Evolutionary conservation across 2,329 filamentous ascomycete species (phyloP), one percentile per base, ranked within the genome.

Genomic region (Mariannaea elegans): DNA sequence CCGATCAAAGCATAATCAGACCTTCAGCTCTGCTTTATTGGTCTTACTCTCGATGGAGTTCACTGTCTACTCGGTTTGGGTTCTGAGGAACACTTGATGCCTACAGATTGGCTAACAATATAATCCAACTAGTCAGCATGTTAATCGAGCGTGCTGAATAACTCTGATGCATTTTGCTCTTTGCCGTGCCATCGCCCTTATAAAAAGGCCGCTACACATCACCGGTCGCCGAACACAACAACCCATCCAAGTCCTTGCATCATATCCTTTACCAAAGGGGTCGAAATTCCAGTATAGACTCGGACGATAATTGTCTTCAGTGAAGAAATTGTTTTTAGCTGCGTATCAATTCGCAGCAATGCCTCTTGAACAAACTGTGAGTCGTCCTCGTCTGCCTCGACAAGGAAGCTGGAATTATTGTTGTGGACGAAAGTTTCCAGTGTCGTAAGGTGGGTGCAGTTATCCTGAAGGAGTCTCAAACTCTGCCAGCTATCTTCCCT

Each of bases 281-380:
- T 16, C n/a, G 57, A 23, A 16, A 12, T n/a, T 21, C 36, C 44
- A 23, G 39, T 18, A 50, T 56, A 51, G 19, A 57, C 29, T 49
- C 55, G 59, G 38, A 64, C 44, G 44, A 62, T 27, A 24, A 65
- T 24, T 21, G 50, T 63, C 32, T 56, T 38, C 39, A 62, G 41
- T 9, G 57, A 64, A 39, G 41, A 23, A 23, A 65, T 59, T 45
- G 45, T 16, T 32, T 54, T 52, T 14, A 65, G 12, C 34, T 61
- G 57, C 24, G 36, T 34, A 59, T 64, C 54, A 46, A 62, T 56
- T 42, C 24, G 46, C 23, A 21, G n/a, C 19, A 64, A 32, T 31
- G 29, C 62, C 18, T 62, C 51, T 21, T 14, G 54, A 18, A 59
- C 44, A 34, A 52, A 36, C 13, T 47, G 24, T 3, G 45, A 34